Evolutionary conservation across 1,284 basidiomycete species (phyloP).

Genomic region (Tylopilus orsonianus): DNA sequence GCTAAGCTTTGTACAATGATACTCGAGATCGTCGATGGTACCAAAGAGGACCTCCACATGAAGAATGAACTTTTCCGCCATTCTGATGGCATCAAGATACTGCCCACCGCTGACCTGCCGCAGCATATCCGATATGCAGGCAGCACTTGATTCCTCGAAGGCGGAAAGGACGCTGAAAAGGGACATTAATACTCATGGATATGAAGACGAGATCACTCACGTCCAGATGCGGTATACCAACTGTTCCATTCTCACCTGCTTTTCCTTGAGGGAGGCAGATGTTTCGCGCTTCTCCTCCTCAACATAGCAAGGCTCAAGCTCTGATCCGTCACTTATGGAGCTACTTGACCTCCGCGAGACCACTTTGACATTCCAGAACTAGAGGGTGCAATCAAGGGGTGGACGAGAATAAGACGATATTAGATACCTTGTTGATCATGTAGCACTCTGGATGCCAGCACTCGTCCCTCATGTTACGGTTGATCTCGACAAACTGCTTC

Average conservation of each 20-base stretch:
- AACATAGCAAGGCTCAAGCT: constrained; percentile 52
- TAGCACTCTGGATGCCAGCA: constrained; percentile 99
- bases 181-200: constrained; percentile 8
- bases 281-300: constrained; percentile 84
- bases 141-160: constrained; percentile 98
- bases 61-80: constrained; percentile 98
- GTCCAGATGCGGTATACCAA: constrained; percentile 99
- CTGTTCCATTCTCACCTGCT: constrained; percentile 94
- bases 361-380: constrained; percentile 99
- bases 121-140: constrained; percentile 99
- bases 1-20: constrained; percentile 78
- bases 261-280: constrained; percentile 82
- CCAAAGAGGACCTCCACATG: constrained; percentile 99
- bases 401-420: not conserved
- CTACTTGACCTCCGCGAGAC: constrained; percentile 72
- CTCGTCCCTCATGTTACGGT: constrained; percentile 96
- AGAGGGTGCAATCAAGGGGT: constrained; percentile 20
- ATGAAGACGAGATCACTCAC: constrained; percentile 40
- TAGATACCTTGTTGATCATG: constrained; percentile 94
- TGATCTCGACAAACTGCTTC: constrained; percentile 99
- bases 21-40: constrained; percentile 95
- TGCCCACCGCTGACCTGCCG: constrained; percentile 95
- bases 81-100: constrained; percentile 94
- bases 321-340: constrained; percentile 54
- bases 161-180: constrained; percentile 81